Conservation (phyloP, 2,329 filamentous ascomycete species). For the Trichoderma koningii region DNA sequence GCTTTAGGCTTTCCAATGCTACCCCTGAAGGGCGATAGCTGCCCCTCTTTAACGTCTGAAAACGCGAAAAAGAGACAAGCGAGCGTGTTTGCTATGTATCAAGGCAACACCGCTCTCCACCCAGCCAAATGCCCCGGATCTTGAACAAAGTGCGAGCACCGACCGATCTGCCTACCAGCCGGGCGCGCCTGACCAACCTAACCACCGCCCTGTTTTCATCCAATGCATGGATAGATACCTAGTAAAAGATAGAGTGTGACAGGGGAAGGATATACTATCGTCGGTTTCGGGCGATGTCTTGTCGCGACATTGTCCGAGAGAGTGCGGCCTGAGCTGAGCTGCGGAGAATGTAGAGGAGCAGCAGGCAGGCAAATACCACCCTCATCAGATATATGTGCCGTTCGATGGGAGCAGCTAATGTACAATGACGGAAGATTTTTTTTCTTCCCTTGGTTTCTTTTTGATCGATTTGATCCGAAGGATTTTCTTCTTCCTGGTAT, state of each 20-base stretch:
- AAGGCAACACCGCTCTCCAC: too few relatives aligned
- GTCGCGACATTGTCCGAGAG: background rate
- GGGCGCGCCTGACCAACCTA: background rate
- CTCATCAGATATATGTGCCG: background rate
- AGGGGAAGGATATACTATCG: background rate
- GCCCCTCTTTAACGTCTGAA: too few relatives aligned
- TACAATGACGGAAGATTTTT: conserved; percentile 7
- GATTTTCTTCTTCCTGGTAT: background rate
- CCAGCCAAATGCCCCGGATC: background rate
- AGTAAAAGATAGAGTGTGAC: background rate
- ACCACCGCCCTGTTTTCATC: background rate
- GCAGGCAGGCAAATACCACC: too few relatives aligned
- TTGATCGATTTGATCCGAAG: background rate
- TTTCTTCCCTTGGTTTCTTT: too few relatives aligned
- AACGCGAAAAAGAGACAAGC: too few relatives aligned
- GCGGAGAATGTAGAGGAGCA: background rate
- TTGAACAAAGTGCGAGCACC: conserved; percentile 20
- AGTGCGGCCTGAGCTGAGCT: conserved; percentile 6
- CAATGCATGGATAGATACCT: background rate
- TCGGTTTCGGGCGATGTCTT: background rate
- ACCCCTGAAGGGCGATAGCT: background rate
- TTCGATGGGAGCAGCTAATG: background rate
- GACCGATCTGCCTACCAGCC: background rate
- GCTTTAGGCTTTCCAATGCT: too few relatives aligned
- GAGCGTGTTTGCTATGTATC: too few relatives aligned